Evolutionary conservation across 2,329 filamentous ascomycete genomes (phyloP), one percentile per base, ranked within the genome.

Genomic region (Penicillium sp.): DNA sequence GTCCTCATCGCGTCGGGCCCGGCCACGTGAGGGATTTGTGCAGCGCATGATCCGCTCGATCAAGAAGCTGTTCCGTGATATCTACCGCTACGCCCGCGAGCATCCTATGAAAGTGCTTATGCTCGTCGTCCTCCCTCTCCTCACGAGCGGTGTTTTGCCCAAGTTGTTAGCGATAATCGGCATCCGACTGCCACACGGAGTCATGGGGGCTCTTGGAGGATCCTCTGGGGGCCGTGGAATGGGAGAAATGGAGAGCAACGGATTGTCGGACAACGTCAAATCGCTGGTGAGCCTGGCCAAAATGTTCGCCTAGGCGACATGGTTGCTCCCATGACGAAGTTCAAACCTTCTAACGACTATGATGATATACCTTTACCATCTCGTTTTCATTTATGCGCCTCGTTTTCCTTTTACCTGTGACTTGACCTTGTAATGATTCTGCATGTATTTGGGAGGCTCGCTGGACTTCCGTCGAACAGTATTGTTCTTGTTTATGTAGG

Each of bases 91-190:
- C 77, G 89, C 90, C 68, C 89, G 90, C 71, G 83, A 86, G 37
- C 89, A 97, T 77, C 93, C 93, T 0, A 78, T 91, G 70, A 96
- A 96, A 77, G 90, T 96, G 48, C 90, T 97, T 79, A 82, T 90
- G 80, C 84, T 92, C 60, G 88, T 96, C 61, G 84, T 97, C 68
- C 86, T 97, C 84, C 93, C 93, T 10, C 82, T 98, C 56, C 79
- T 97, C 68, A 92, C 89, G 1, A 91, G 91, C 51, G 93, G 93
- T 31, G 89, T 90, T 27, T 77, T 97, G 63, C 87, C 87, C 9
- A 90, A 89, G 47, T 79, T 97, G 45, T 83, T 96, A 46, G 84
- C 85, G 37, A 86, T 87, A 70, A 90, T 97, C 73, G 93, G 93
- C 22, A 80, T 98, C 59, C 83, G 88, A 60, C 75, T 96, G 62